Evolutionary conservation across 495 filamentous ascomycete genomes (phyloP).

Genomic region (Aspergillus ellipticus): DNA sequence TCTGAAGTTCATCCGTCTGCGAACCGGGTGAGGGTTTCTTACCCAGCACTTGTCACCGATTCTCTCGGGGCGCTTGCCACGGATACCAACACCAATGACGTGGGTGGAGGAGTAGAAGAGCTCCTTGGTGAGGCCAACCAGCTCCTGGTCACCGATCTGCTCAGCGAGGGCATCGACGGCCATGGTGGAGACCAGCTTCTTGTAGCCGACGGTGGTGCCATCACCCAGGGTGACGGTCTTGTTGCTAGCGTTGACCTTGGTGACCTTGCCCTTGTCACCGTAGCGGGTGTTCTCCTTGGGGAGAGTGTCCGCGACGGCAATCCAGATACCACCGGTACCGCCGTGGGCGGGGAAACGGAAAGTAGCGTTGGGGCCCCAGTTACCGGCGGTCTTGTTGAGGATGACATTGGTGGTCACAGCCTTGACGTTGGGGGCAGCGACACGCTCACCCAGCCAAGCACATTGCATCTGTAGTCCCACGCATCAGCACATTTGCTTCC

Average conservation of each 20-base stretch:
- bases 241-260: conserved; percentile 42
- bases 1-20: background rate
- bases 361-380: conserved; percentile 97
- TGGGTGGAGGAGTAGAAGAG: conserved; percentile 98
- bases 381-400: conserved; percentile 90
- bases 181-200: conserved; percentile 95
- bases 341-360: conserved; percentile 97
- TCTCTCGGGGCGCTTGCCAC: conserved; percentile 85
- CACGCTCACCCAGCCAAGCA: conserved; percentile 96
- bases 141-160: conserved; percentile 80
- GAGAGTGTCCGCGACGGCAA: conserved; percentile 89
- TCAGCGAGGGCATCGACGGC: conserved; percentile 86
- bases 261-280: conserved; percentile 79
- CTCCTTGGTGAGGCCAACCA: conserved; percentile 78
- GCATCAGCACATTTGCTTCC: background rate
- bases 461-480: conserved; percentile 84
- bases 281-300: conserved; percentile 88
- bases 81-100: conserved; percentile 93
- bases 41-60: conserved; percentile 99
- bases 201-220: conserved; percentile 86
- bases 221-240: conserved; percentile 80
- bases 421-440: conserved; percentile 96
- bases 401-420: conserved; percentile 91
- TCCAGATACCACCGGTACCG: conserved; percentile 98
- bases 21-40: conserved; percentile 22